A percentile compares a stretch with the other conserved stretches of the same genome.
phyloP scores from a whole-genome alignment of 306 rosid species.

The Trifolium fragiferum region DNA sequence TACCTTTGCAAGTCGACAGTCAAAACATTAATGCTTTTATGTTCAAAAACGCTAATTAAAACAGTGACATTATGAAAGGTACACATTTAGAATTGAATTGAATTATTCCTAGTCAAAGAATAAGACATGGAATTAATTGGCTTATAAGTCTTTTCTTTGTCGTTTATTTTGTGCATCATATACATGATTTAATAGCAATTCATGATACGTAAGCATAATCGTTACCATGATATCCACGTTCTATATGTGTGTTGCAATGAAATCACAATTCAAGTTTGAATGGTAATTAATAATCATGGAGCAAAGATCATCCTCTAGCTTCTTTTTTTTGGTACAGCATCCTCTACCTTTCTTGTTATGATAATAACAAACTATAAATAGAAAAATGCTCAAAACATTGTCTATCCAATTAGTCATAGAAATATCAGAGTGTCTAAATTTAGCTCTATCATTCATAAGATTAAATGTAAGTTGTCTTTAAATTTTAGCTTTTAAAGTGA shows the following conservation, averaged over 20 bases:
- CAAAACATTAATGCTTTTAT: constrained; percentile 47
- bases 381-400: too few relatives aligned
- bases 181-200: constrained; percentile 13
- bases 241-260: constrained; percentile 30
- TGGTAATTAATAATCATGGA: constrained; percentile 23
- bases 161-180: constrained; percentile 29
- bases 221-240: constrained; percentile 33
- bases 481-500: too few relatives aligned
- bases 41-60: constrained; percentile 51
- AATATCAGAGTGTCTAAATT: too few relatives aligned
- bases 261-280: constrained; percentile 46
- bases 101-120: constrained; percentile 14
- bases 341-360: too few relatives aligned
- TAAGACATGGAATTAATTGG: constrained; percentile 22
- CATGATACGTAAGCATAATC: constrained; percentile 40
- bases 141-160: constrained; percentile 27
- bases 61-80: constrained; percentile 38
- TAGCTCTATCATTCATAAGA: too few relatives aligned
- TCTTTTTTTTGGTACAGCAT: too few relatives aligned
- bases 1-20: constrained; percentile 18
- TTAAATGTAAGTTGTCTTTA: too few relatives aligned
- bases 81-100: constrained; percentile 32
- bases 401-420: too few relatives aligned
- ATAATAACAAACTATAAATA: too few relatives aligned
- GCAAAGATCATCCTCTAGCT: not conserved